Evolutionary conservation across 352 stramenopile genomes (phyloP), one percentile per base, ranked within the genome.

Genomic region (Elongisporangium senticosum): DNA sequence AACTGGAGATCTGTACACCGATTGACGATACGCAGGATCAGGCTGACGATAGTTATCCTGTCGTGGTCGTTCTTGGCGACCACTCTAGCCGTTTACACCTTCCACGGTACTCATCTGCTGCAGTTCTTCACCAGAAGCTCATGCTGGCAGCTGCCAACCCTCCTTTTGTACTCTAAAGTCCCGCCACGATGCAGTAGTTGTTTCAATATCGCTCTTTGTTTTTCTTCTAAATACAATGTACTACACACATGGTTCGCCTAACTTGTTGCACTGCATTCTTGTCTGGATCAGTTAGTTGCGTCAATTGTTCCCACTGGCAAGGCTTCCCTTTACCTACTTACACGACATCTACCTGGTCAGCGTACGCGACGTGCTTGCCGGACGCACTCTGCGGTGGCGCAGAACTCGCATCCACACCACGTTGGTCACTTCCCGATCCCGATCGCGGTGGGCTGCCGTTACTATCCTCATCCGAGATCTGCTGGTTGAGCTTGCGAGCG

Each of bases 41-140:
- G 51, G 72, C 75, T 2, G 79, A 90, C 43, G 72, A 75, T 2
- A 87, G 75, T 51, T 88, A 83, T 48, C 81, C 79, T 8, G 75
- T 88, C 21, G 65, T 88, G 2, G 63, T 82, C 1, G 23, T 69
- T 6, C 58, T 76, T 40, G 21, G 62, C 17, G 56, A 54, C 1
- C 33, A 54, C n/a, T 59, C 52, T 43, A 77, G 69, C 49, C 69
- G 72, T 11, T 62, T 90, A 7, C 78, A 90, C 48, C 24, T 93
- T 6, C 79, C 81, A 3, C 59, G 54, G n/a, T 91, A 93, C 61
- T 83, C 84, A 20, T 75, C 67, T 8, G 23, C 59, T 3, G 58
- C 61, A 13, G 69, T 70, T 22, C 66, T 91, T 28, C 76, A 72
- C 10, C 70, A 83, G 47, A 89, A 90, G 53, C 67, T 93, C 20